Conservation (phyloP, 805 yeast genomes). For the Candida caryicola region DNA sequence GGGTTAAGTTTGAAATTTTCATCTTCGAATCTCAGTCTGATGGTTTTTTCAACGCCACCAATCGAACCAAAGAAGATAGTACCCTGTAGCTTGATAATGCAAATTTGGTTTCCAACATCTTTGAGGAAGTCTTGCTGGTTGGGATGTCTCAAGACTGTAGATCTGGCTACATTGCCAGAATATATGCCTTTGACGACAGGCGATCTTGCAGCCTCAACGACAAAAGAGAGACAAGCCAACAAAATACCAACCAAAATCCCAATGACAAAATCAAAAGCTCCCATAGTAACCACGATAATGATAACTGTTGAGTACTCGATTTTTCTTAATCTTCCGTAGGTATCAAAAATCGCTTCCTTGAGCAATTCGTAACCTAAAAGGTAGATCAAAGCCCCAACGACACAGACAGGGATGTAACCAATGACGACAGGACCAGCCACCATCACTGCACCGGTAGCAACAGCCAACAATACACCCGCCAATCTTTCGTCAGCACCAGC, state of each 20-base stretch:
- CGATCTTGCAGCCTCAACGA: conserved; percentile 83
- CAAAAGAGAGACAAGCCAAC: conserved; percentile 90
- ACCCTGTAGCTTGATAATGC: conserved; percentile 83
- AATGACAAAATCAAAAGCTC: conserved; percentile 88
- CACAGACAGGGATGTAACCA: conserved; percentile 92
- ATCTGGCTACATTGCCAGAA: conserved; percentile 84
- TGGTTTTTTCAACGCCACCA: conserved; percentile 80
- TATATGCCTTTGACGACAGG: conserved; percentile 80
- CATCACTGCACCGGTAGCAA: conserved; percentile 80
- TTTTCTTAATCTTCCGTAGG: conserved; percentile 67
- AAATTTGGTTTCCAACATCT: conserved; percentile 87
- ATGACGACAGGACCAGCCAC: conserved; percentile 87
- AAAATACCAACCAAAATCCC: conserved; percentile 90
- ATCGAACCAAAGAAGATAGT: conserved; percentile 93
- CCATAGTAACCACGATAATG: conserved; percentile 91
- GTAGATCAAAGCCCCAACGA: conserved; percentile 90
- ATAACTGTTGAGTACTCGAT: conserved; percentile 84
- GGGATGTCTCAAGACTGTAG: conserved; percentile 89
- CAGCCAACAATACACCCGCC: conserved; percentile 86
- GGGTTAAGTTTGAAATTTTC: conserved; percentile 50
- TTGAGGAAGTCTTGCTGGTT: conserved; percentile 80
- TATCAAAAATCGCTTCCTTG: conserved; percentile 82
- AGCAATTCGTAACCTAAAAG: conserved; percentile 86
- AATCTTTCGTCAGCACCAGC: conserved; percentile 91
- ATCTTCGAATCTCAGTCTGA: conserved; percentile 64